Conservation (phyloP, 2,329 filamentous ascomycete species). For the Aspergillus aculeatinus region DNA sequence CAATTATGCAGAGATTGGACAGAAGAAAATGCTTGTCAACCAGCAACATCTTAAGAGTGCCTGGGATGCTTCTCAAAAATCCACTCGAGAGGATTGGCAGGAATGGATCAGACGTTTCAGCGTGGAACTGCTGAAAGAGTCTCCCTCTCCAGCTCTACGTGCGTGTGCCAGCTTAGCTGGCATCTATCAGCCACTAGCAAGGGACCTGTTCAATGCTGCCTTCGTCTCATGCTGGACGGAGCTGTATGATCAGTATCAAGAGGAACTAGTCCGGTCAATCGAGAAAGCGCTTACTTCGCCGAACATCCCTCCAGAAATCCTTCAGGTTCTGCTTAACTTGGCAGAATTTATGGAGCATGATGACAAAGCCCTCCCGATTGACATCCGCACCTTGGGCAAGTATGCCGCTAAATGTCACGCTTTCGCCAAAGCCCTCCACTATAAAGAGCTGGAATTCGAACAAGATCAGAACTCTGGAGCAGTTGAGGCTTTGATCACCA, state of each 20-base stretch:
- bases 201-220: conserved; percentile 95
- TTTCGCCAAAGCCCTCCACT: conserved; percentile 96
- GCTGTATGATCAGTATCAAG: conserved; percentile 93
- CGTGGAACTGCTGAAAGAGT: conserved; percentile 90
- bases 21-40: conserved; percentile 95
- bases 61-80: conserved; percentile 96
- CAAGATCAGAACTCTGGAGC: conserved; percentile 95
- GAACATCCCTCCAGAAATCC: conserved; percentile 91
- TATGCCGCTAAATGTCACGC: conserved; percentile 97
- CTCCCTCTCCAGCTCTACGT: conserved; percentile 88
- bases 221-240: conserved; percentile 99
- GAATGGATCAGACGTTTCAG: conserved; percentile 98
- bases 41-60: conserved; percentile 95
- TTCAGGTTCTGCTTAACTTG: conserved; percentile 90
- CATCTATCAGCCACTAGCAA: conserved; percentile 85
- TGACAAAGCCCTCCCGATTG: conserved; percentile 95
- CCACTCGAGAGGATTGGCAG: conserved; percentile 97
- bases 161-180: conserved; percentile 90
- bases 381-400: conserved; percentile 89
- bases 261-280: conserved; percentile 92
- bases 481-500: conserved; percentile 95
- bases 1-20: conserved; percentile 76
- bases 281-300: conserved; percentile 93
- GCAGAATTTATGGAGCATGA: conserved; percentile 99
- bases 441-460: conserved; percentile 97